phyloP scores from a whole-genome alignment of 352 stramenopile genomes.

The Globisporangium carolinianum region DNA sequence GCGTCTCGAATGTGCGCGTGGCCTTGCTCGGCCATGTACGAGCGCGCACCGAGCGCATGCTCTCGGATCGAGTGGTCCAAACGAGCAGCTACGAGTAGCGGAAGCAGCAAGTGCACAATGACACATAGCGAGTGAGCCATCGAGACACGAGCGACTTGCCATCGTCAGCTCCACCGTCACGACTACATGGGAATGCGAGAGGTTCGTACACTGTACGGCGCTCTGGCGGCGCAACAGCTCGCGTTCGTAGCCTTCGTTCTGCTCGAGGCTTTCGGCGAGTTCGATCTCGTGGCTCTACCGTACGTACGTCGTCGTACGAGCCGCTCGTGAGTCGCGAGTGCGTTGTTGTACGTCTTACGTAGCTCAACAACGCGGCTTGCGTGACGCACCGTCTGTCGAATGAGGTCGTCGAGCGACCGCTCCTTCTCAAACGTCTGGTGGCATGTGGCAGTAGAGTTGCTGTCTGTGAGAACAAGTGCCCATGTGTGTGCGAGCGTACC shows the following conservation, averaged over 20 bases:
- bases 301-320: too few relatives aligned
- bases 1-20: conserved; percentile 26
- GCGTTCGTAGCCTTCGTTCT: conserved; percentile 66
- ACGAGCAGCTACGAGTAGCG: conserved; percentile 24
- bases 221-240: conserved; percentile 52
- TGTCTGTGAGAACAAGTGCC: neutral
- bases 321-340: too few relatives aligned
- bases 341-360: too few relatives aligned
- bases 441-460: too few relatives aligned
- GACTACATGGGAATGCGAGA: too few relatives aligned
- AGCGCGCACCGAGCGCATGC: conserved; percentile 46
- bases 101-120: neutral
- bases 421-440: conserved; percentile 76
- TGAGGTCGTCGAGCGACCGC: conserved; percentile 57
- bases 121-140: neutral
- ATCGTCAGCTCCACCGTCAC: too few relatives aligned
- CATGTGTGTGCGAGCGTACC: too few relatives aligned
- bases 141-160: neutral
- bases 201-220: conserved; percentile 29
- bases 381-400: conserved; percentile 50
- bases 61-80: conserved; percentile 60
- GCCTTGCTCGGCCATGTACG: conserved; percentile 47
- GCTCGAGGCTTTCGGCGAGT: conserved; percentile 62
- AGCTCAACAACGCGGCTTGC: too few relatives aligned
- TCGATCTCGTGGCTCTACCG: conserved; percentile 63